A percentile compares a stretch with the other conserved stretches of the same genome.
Conservation (phyloP, 345 rosid species). For the Eucalyptus shirleyi region DNA sequence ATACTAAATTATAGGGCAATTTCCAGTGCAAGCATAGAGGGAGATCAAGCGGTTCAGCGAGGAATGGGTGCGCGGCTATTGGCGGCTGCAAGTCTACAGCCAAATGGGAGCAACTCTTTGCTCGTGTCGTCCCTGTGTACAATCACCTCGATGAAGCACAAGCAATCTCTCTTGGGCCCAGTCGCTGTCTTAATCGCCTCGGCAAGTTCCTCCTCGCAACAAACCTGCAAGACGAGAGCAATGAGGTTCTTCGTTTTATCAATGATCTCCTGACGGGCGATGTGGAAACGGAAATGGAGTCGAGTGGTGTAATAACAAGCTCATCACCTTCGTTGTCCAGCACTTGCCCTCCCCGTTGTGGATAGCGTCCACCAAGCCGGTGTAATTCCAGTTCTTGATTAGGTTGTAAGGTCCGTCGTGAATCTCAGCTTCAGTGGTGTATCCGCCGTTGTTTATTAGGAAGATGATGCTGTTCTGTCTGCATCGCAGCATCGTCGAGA, state of each 20-base stretch:
- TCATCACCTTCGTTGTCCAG: slow-evolving; percentile 51
- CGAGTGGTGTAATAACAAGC: neutral
- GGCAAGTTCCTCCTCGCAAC: slow-evolving; percentile 26
- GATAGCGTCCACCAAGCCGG: slow-evolving; percentile 44
- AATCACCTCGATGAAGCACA: slow-evolving; percentile 60
- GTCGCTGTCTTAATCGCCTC: slow-evolving; percentile 36
- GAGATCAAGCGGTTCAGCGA: neutral
- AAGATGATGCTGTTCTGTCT: slow-evolving; percentile 42
- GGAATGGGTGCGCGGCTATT: slow-evolving; percentile 49
- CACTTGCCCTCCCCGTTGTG: slow-evolving; percentile 50
- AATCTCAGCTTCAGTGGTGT: slow-evolving; percentile 56
- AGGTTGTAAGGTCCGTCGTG: slow-evolving; percentile 67
- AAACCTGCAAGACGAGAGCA: slow-evolving; percentile 8
- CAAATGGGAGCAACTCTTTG: slow-evolving; percentile 57
- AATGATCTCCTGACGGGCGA: no score
- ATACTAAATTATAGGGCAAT: neutral
- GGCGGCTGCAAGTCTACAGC: slow-evolving; percentile 42
- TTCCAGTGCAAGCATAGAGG: neutral
- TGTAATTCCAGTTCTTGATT: slow-evolving; percentile 71
- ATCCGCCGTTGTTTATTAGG: slow-evolving; percentile 67
- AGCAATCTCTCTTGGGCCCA: slow-evolving; percentile 23
- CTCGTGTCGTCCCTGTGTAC: slow-evolving; percentile 56
- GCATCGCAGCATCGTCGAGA: slow-evolving; percentile 48
- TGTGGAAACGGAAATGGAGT: neutral
- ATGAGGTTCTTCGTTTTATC: neutral